Evolutionary conservation across 208 protist genomes (phyloP), one percentile per base, ranked within the genome.

Genomic region (Angomonas deanei): DNA sequence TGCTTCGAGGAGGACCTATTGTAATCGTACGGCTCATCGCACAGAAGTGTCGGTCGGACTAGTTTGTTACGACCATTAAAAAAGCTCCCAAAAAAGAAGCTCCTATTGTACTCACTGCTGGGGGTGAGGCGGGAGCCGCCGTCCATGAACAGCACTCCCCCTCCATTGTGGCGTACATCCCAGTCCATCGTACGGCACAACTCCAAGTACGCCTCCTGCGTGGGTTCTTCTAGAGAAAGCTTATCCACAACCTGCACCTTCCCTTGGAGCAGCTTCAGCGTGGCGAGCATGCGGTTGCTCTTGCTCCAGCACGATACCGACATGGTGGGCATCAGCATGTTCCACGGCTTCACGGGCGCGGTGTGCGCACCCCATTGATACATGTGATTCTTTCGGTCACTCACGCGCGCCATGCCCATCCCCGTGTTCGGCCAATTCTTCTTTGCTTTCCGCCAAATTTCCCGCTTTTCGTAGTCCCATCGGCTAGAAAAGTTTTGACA

Each of bases 361-460:
- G 81, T 84, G 58, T 80, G 78, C 19, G 70, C 91, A 39, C 91
- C 91, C 91, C 91, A 96, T 36, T 70, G 72, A 61, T 82, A 87
- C 8, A 60, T 57, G 61, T 88, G 79, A 68, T 91, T 89, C 56
- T 94, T 93, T 48, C 91, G 72, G 62, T 93, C 73, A 42, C 87
- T 77, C n/a, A 90, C 87, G 30, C 91, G 85, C 8, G 85, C 55
- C 85, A 96, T 91, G 57, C 91, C 91, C 76, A 92, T 91, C 26
- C 91, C 91, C n/a, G 91, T 94, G 64, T 92, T 93, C 2, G 91
- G 86, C 88, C 91, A 96, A 59, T 96, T 93, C 65, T 96, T 96
- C 72, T 93, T 93, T 17, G 87, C 85, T 57, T 83, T 83, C 30
- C 87, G 74, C 84, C 86, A 96, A 66, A 96, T 92, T 68, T 96